Conservation (phyloP, 768 basidiomycete genomes). For the Gymnopilus dilepis region DNA sequence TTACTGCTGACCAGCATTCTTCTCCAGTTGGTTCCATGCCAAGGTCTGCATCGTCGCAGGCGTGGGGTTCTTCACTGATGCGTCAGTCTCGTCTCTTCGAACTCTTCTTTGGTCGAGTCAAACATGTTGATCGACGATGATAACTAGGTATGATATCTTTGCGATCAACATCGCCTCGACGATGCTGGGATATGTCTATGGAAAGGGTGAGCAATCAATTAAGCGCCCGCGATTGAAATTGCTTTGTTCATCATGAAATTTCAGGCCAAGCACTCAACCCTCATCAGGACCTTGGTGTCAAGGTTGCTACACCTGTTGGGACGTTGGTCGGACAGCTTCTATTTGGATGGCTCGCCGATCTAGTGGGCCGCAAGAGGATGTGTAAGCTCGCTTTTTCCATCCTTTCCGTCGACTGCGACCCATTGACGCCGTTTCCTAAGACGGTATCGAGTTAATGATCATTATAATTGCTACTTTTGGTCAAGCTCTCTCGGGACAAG, state of each 20-base stretch:
- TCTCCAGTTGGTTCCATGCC: slow-evolving; percentile 79
- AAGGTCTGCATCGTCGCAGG: slow-evolving; percentile 76
- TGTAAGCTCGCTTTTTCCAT: slow-evolving; percentile 49
- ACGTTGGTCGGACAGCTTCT: slow-evolving; percentile 77
- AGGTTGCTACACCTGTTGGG: slow-evolving; percentile 78
- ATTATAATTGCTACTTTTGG: slow-evolving; percentile 83
- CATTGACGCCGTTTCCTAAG: slow-evolving; percentile 33
- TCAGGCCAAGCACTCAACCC: slow-evolving; percentile 46
- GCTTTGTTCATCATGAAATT: slow-evolving; percentile 14
- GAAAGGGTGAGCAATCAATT: slow-evolving; percentile 33
- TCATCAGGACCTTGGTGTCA: slow-evolving; percentile 78
- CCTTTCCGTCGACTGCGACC: background rate
- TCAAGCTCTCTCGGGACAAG: slow-evolving; percentile 75
- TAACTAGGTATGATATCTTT: slow-evolving; percentile 77
- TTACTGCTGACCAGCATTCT: slow-evolving; percentile 3
- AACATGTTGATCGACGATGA: background rate
- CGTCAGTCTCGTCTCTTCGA: slow-evolving; percentile 51
- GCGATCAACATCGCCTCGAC: slow-evolving; percentile 85
- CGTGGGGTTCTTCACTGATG: slow-evolving; percentile 92
- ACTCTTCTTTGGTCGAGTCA: slow-evolving; percentile 19
- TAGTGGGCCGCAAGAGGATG: slow-evolving; percentile 80
- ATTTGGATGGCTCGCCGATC: slow-evolving; percentile 83
- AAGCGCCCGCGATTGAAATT: background rate
- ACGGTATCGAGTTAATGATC: slow-evolving; percentile 78
- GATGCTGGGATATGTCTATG: slow-evolving; percentile 88